Base-by-base conservation (phyloP, 2,329 filamentous ascomycete genomes). In the Fusarium annulatum region DNA sequence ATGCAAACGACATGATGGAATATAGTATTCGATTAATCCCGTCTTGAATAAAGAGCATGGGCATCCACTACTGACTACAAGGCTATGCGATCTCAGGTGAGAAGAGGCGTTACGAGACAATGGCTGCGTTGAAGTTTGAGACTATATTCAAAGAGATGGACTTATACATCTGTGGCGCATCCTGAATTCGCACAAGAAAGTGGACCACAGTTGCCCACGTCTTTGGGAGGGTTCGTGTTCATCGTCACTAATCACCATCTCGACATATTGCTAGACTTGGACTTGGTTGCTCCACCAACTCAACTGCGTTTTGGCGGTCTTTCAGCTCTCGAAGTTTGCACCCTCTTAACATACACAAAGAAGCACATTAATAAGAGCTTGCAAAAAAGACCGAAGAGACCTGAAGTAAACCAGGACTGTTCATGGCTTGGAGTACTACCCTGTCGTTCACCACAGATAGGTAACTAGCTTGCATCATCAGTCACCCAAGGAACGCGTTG, bases 401-500 rank as follows among this genome's bases (percentile, higher is more conserved):
- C 36, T 23, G 26, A 56, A 30, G n/a, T 12, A 28, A 49, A 18
- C 19, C 7, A 10, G 12, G 33, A 28, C 19, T 58, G 41, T 26
- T 28, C n/a, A 26, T n/a, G 8, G 30, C 11, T 36, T 23, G 43
- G 23, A 23, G 36, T 39, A 21, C 23, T 34, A 30, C 16, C 9
- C 2, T 61, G 33, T 12, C 33, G 33, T 33, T 33, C 33, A 33
- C 33, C 33, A 33, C 11, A 33, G 33, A 12, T 12, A 33, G 33
- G 33, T 33, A 11, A 11, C 30, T 57, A 76, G 68, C 75, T 75
- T 68, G 61, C 75, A 78, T 78, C 67, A 52, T 69, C 49, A 34
- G 21, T 41, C 33, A 36, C 39, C 30, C 36, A 64, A 64, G 57
- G 45, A 69, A 77, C 78, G 77, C 79, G 79, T 73, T 71, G 74